Evolutionary conservation across 1,139 yeast species (phyloP).

Genomic region (Sugiyamaella xylanicola): DNA sequence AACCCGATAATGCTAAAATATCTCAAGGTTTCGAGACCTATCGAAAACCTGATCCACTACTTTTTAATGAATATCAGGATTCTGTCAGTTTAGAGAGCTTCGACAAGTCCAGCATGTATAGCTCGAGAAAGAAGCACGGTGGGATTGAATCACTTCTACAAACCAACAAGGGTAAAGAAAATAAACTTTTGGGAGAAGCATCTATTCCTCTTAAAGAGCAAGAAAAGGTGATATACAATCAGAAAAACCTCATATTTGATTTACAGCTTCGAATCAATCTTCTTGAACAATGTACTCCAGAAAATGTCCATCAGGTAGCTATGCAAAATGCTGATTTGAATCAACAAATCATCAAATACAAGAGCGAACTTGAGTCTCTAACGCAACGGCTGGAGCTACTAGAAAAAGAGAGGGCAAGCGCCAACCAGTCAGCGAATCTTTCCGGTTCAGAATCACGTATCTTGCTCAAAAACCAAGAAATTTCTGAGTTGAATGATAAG

Average conservation of each 20-base stretch:
- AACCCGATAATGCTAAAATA: slow-evolving; percentile 13
- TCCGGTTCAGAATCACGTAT: slow-evolving; percentile 1
- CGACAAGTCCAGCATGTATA: slow-evolving; percentile 16
- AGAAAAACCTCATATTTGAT: slow-evolving; percentile 64
- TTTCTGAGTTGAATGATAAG: slow-evolving; percentile 11
- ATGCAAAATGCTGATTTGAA: slow-evolving; percentile 19
- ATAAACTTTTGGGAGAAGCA: slow-evolving; percentile 20
- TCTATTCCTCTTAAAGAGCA: slow-evolving; percentile 36
- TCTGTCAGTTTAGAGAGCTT: slow-evolving; percentile 31
- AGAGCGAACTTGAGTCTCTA: slow-evolving; percentile 14
- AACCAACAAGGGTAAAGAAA: slow-evolving; percentile 17
- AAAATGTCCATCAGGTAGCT: slow-evolving; percentile 21
- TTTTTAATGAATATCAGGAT: slow-evolving; percentile 19
- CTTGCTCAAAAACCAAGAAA: slow-evolving; percentile 8
- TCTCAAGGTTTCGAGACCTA: not conserved
- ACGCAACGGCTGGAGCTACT: slow-evolving; percentile 8
- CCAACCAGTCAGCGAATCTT: not conserved
- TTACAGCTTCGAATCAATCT: slow-evolving; percentile 52
- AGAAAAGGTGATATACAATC: slow-evolving; percentile 46
- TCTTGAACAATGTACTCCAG: slow-evolving; percentile 24
- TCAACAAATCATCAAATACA: slow-evolving; percentile 15
- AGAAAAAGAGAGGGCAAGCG: not conserved
- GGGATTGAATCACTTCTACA: slow-evolving; percentile 14
- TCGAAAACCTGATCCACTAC: slow-evolving; percentile 19
- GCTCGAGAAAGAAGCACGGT: slow-evolving; percentile 10